phyloP scores from a whole-genome alignment of 148 eudicot species.

The Suaeda aralocaspica region DNA sequence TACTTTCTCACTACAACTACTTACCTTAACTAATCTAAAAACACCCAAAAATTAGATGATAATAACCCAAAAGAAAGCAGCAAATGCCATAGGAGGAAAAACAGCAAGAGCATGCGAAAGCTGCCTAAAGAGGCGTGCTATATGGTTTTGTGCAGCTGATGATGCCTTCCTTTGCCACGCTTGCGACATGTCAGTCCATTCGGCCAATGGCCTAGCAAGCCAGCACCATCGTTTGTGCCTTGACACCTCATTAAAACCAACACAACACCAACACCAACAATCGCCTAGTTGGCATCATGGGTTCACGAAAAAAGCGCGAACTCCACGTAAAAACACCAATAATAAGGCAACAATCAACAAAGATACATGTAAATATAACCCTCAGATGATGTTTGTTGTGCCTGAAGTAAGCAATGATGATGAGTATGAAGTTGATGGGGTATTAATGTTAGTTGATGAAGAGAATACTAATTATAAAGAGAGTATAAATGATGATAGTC shows the following conservation, averaged over 20 bases:
- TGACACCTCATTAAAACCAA: conserved; percentile 8
- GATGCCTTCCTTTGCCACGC: conserved; percentile 69
- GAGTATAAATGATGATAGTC: not conserved
- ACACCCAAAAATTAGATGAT: too few species aligned
- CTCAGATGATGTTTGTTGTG: conserved; percentile 1
- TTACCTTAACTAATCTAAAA: too few species aligned
- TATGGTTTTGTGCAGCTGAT: conserved; percentile 60
- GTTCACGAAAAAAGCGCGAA: conserved; percentile 21
- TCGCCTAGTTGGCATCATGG: conserved; percentile 17
- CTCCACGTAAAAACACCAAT: conserved; percentile 4
- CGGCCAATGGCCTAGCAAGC: conserved; percentile 55
- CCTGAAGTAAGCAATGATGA: not conserved
- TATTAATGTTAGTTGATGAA: not conserved
- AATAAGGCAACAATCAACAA: not conserved
- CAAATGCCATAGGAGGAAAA: conserved; percentile 37
- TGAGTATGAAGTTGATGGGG: not conserved
- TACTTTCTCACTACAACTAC: too few species aligned
- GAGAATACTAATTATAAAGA: too few species aligned
- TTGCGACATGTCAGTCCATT: conserved; percentile 56
- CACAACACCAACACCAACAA: not conserved
- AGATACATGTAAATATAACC: not conserved
- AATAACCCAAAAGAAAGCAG: not conserved
- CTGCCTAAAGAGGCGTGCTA: conserved; percentile 46
- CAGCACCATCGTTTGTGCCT: conserved; percentile 53
- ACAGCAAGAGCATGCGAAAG: conserved; percentile 57